Evolutionary conservation across 73 alveolate species (phyloP).

Genomic region (Paramecium tetraurelia): DNA sequence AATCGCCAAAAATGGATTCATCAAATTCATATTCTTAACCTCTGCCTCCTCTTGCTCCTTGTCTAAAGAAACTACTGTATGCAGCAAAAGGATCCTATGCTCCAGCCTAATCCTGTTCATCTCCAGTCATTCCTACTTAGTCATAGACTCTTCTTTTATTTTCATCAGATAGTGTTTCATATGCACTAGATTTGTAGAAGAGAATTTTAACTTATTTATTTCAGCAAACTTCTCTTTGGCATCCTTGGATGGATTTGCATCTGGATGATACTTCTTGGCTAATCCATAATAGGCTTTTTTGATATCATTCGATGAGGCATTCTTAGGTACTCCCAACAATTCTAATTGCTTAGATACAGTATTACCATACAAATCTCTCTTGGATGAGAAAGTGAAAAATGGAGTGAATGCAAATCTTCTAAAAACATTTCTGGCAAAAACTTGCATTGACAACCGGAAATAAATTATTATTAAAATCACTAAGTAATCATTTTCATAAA

Average conservation of each 20-base stretch:
- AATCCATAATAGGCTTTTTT: slow-evolving; percentile 88
- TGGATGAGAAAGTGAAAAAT: not conserved
- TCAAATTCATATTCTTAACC: slow-evolving; percentile 61
- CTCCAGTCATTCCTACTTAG: slow-evolving; percentile 88
- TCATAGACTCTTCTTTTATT: slow-evolving; percentile 80
- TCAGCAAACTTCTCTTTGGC: slow-evolving; percentile 93
- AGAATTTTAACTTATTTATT: slow-evolving; percentile 61
- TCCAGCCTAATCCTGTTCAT: slow-evolving; percentile 80
- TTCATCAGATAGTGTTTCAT: slow-evolving; percentile 83
- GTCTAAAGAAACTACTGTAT: slow-evolving; percentile 49
- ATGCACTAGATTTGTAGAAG: slow-evolving; percentile 71
- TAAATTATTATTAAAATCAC: slow-evolving; percentile 5
- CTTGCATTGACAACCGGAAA: slow-evolving; percentile 8
- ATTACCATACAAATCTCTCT: slow-evolving; percentile 28
- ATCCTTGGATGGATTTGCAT: slow-evolving; percentile 77
- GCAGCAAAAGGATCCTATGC: slow-evolving; percentile 74
- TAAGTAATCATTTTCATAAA: not conserved
- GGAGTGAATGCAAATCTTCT: not conserved
- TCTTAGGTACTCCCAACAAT: slow-evolving; percentile 76
- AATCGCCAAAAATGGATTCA: slow-evolving; percentile 80
- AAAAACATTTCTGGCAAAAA: not conserved
- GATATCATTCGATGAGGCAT: slow-evolving; percentile 82
- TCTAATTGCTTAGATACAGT: not conserved
- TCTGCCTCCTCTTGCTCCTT: slow-evolving; percentile 65
- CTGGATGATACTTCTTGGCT: slow-evolving; percentile 92